Evolutionary conservation across 257 asterid genomes (phyloP), one percentile per base, ranked within the genome.

Genomic region (Nicotiana benthamiana): DNA sequence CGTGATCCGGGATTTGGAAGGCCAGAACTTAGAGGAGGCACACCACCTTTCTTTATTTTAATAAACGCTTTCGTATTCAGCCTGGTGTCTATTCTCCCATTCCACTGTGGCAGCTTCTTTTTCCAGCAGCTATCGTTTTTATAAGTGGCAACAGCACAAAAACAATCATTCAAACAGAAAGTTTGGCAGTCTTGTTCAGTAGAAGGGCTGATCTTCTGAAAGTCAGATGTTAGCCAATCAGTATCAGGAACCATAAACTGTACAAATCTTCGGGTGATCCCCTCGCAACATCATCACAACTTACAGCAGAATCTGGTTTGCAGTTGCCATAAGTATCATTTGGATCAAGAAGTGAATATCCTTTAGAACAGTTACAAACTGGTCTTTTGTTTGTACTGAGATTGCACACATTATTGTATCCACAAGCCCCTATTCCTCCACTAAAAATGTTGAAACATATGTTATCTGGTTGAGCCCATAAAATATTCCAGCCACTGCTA

Each of bases 391-490:
- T 76, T 46, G 9, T 4, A 51, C 74, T 85, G 26, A 86, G 4
- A 6, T 75, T 24, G 77, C 91, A 89, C 1, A 81, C 24, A 46
- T 89, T 84, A 36, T 89, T 89, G 60, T 56, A 89, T 7, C 97
- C 97, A 62, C 94, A 90, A 24, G 91, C 92, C n/a, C 93, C 92
- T 2, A 0, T 15, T 0, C 4, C 16, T 61, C 90, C 91, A 0
- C 0, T 0, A 13, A 1, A 40, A 40, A 90, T 76, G 3, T 0
- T 1, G 1, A 0, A 0, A n/a, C 96, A 91, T 43, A 89, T 89
- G 22, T 91, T 82, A 0, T 65, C 65, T 0, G 92, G 92, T 84
- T 80, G 57, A 32, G 84, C 68, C 56, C 78, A 10, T 0, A 80
- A 81, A 18, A 68, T 24, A 16, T n/a, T 32, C 97, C 97, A 92